Evolutionary conservation across 139 green algal genomes (phyloP).

Genomic region (Chlamydomonas incerta): DNA sequence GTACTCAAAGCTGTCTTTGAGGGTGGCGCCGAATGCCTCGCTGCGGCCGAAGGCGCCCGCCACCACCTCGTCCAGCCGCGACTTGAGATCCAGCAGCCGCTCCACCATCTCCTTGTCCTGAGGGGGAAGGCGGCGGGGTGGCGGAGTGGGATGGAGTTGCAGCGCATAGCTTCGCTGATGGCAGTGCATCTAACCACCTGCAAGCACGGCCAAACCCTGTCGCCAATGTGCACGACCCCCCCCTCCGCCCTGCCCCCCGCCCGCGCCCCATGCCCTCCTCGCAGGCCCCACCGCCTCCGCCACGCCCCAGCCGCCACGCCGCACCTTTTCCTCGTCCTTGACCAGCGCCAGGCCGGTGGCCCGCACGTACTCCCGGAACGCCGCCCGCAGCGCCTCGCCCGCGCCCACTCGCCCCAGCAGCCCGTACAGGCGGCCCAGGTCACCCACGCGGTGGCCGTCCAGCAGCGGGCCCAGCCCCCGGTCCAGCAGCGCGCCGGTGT

Average conservation of each 20-base stretch:
- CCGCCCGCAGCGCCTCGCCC: conserved; percentile 72
- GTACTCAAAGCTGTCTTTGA: conserved; percentile 92
- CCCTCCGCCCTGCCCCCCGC: not conserved
- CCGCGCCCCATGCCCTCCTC: not conserved
- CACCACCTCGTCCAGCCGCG: conserved; percentile 75
- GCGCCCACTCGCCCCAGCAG: conserved; percentile 73
- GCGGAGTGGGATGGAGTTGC: too few relatives aligned
- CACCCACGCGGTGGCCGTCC: conserved; percentile 72
- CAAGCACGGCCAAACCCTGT: too few relatives aligned
- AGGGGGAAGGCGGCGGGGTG: not conserved
- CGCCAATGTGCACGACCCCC: too few relatives aligned
- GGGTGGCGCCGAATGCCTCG: conserved; percentile 75
- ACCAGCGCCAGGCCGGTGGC: conserved; percentile 77
- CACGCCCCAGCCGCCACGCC: not conserved
- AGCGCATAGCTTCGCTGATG: too few relatives aligned
- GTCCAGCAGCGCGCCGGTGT: conserved; percentile 67
- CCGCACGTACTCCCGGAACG: conserved; percentile 81
- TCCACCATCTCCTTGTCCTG: conserved; percentile 93
- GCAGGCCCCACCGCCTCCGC: not conserved
- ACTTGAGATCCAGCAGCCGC: conserved; percentile 88
- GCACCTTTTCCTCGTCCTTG: conserved; percentile 91
- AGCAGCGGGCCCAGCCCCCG: conserved; percentile 83
- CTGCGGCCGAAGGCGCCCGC: conserved; percentile 67
- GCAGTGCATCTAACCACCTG: too few relatives aligned
- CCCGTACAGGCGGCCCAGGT: conserved; percentile 88